Evolutionary conservation across 108 stramenopile species (phyloP).

Genomic region (Thalassiosira profunda): DNA sequence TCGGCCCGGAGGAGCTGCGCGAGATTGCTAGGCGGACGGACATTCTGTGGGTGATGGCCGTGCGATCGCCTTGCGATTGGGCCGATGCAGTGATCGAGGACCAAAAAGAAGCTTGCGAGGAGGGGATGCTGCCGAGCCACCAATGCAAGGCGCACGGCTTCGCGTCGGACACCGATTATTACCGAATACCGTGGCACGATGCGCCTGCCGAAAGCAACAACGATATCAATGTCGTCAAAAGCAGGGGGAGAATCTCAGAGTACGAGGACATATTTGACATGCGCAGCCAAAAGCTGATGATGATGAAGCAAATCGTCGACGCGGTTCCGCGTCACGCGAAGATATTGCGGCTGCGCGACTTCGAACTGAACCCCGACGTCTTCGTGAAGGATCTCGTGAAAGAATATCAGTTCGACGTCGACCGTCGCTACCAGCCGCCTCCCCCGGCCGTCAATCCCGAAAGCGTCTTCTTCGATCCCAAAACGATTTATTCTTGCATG

Average conservation of each 20-base stretch:
- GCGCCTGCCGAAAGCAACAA: neutral
- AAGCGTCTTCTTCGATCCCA: too few relatives aligned
- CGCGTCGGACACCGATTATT: constrained; percentile 13
- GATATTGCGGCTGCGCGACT: constrained; percentile 33
- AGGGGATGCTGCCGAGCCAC: constrained; percentile 2
- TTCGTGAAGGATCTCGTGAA: constrained; percentile 36
- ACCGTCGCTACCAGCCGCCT: neutral
- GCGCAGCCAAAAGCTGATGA: constrained; percentile 24
- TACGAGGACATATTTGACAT: constrained; percentile 38
- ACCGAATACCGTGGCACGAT: constrained; percentile 26
- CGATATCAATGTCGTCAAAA: neutral
- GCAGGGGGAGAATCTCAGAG: neutral
- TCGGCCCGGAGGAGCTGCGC: constrained; percentile 21
- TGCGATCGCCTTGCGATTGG: constrained; percentile 51
- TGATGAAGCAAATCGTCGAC: constrained; percentile 41
- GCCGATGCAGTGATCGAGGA: constrained; percentile 37
- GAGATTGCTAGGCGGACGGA: constrained; percentile 17
- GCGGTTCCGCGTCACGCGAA: constrained; percentile 38
- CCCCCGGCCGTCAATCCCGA: neutral
- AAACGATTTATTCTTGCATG: too few relatives aligned
- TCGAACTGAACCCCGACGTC: constrained; percentile 42
- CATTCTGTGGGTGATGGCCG: constrained; percentile 39
- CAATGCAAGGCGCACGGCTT: neutral
- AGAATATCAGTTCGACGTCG: constrained; percentile 32
- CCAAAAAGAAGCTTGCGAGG: constrained; percentile 1